Evolutionary conservation across 768 basidiomycete genomes (phyloP).

Genomic region (Boletus pseudo-olivaceus): DNA sequence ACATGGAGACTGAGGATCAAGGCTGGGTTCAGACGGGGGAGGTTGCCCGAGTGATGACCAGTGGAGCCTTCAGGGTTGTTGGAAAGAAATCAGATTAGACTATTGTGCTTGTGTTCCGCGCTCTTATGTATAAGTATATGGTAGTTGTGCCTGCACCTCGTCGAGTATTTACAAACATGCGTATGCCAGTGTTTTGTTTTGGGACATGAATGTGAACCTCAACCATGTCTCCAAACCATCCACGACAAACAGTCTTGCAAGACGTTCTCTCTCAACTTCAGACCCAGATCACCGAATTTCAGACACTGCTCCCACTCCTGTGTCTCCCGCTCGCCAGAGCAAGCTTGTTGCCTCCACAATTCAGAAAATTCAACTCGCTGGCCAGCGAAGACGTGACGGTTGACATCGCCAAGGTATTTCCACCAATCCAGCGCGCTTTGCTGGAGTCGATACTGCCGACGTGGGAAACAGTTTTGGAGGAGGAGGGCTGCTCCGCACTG

Average conservation of each 20-base stretch:
- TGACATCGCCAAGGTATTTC: slow-evolving; percentile 35
- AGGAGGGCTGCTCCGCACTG: slow-evolving; percentile 43
- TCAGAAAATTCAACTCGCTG: slow-evolving; percentile 39
- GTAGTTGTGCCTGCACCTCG: neutral
- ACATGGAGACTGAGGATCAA: slow-evolving; percentile 38
- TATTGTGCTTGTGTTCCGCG: neutral
- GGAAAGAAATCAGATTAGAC: slow-evolving; percentile 8
- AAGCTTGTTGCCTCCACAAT: slow-evolving; percentile 59
- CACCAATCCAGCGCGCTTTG: slow-evolving; percentile 61
- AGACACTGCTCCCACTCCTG: slow-evolving; percentile 54
- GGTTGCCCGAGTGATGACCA: slow-evolving; percentile 52
- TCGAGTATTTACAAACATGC: neutral
- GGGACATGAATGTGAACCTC: too few species aligned
- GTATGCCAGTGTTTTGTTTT: neutral
- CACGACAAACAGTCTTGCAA: slow-evolving; percentile 15
- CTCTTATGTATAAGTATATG: neutral
- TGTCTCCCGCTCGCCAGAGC: slow-evolving; percentile 54
- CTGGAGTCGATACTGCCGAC: slow-evolving; percentile 63
- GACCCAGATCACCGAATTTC: slow-evolving; percentile 44
- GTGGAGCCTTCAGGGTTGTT: slow-evolving; percentile 56
- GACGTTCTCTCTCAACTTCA: slow-evolving; percentile 45
- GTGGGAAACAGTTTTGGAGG: slow-evolving; percentile 59
- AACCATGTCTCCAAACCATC: slow-evolving; percentile 10
- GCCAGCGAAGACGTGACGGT: slow-evolving; percentile 25
- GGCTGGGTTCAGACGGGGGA: slow-evolving; percentile 46